A percentile compares a stretch with the other conserved stretches of the same genome.
These are phyloP conservation scores for Phytophthora agathidicida DNA, from an alignment of 352 stramenopile species.

Conservation along the genomic window DNA sequence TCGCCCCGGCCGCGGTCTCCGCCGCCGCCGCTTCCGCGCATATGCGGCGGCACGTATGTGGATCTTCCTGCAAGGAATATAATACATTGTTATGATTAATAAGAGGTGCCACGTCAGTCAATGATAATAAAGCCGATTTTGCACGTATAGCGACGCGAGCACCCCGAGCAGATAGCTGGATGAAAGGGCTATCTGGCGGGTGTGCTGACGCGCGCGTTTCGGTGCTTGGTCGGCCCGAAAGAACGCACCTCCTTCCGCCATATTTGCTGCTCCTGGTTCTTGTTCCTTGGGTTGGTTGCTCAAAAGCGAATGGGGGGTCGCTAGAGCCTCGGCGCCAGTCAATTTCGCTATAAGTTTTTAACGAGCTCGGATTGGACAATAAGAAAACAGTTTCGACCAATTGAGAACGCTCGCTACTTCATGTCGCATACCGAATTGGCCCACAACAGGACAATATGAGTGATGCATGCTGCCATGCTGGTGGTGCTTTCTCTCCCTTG, in stretches of 20 bases:
- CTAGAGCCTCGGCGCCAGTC: slow-evolving; percentile 27
- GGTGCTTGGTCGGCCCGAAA: not conserved
- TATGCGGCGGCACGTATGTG: slow-evolving; percentile 78
- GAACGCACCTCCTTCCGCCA: slow-evolving; percentile 51
- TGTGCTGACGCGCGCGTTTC: not conserved
- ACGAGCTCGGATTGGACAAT: slow-evolving; percentile 17
- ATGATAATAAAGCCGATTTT: not conserved
- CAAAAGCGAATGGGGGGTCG: slow-evolving; percentile 43
- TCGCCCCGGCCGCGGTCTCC: slow-evolving; percentile 29
- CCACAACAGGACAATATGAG: slow-evolving; percentile 8
- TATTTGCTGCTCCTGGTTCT: slow-evolving; percentile 36
- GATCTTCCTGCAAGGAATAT: slow-evolving; percentile 64
- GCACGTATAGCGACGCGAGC: not conserved
- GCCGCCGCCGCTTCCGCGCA: slow-evolving; percentile 49
- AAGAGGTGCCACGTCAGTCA: slow-evolving; percentile 21
- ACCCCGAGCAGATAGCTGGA: slow-evolving; percentile 2
- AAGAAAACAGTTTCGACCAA: slow-evolving; percentile 5
- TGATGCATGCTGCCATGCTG: not conserved
- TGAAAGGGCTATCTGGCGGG: not conserved
- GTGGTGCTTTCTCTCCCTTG: slow-evolving; percentile 2
- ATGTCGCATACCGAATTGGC: slow-evolving; percentile 15
- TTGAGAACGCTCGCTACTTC: not conserved
- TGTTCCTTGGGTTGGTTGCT: slow-evolving; percentile 40
- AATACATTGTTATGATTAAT: slow-evolving; percentile 12
- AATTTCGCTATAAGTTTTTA: slow-evolving; percentile 17